These are phyloP conservation scores for Agrostemma githago DNA, from an alignment of 148 eudicot species.

Conservation along the genomic window DNA sequence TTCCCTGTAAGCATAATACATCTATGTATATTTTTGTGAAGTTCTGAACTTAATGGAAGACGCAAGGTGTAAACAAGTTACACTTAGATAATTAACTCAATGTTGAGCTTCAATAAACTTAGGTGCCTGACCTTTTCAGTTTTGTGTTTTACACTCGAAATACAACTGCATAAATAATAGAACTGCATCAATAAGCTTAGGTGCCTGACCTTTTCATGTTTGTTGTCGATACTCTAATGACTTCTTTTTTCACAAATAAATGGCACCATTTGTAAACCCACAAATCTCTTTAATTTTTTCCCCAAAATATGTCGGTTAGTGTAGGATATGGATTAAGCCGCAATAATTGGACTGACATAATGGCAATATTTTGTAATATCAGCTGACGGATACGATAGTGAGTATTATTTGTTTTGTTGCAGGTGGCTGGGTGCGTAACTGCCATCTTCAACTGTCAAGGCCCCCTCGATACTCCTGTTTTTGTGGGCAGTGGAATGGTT, in stretches of 20 bases:
- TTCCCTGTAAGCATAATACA: slow-evolving; percentile 56
- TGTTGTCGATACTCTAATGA: neutral
- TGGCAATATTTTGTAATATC: neutral
- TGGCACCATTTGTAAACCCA: neutral
- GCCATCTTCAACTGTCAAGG: slow-evolving; percentile 98
- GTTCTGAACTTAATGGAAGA: neutral
- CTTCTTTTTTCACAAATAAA: no score
- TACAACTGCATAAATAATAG: neutral
- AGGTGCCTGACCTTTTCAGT: neutral
- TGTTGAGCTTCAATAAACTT: neutral
- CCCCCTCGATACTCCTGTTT: slow-evolving; percentile 91
- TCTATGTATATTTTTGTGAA: neutral
- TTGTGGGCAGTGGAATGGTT: slow-evolving; percentile 96
- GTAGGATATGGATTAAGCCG: neutral
- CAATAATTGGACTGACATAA: neutral
- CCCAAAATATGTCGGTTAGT: neutral
- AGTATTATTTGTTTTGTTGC: slow-evolving; percentile 27
- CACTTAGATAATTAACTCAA: neutral
- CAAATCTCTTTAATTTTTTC: neutral
- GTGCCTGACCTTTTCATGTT: neutral
- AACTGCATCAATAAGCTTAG: neutral
- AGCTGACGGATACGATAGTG: neutral
- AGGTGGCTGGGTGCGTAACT: slow-evolving; percentile 93
- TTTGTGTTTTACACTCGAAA: neutral
- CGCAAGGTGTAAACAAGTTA: neutral